These are phyloP conservation scores for Rhodomyrtus psidioides DNA, from an alignment of 441 rosid genomes.

Conservation along the genomic window DNA sequence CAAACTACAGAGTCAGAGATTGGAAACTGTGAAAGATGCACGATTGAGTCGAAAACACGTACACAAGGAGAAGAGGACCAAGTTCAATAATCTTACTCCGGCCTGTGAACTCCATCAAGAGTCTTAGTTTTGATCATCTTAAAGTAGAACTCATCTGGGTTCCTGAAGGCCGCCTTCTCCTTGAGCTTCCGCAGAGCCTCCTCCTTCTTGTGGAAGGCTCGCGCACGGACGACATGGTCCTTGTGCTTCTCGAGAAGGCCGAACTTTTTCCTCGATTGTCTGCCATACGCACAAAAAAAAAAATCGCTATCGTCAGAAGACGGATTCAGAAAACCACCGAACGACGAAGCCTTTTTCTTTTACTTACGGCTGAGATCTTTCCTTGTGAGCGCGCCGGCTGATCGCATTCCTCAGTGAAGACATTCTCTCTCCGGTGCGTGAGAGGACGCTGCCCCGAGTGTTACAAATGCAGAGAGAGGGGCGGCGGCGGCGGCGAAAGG, in stretches of 20 bases:
- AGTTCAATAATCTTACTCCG: slow-evolving; percentile 32
- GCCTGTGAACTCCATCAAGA: slow-evolving; percentile 48
- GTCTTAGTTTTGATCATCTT: slow-evolving; percentile 69
- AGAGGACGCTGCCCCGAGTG: background rate
- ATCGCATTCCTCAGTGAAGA: slow-evolving; percentile 70
- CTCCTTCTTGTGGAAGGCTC: slow-evolving; percentile 68
- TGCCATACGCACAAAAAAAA: slow-evolving; percentile 1
- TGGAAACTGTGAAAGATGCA: background rate
- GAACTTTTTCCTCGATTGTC: slow-evolving; percentile 60
- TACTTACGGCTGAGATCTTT: slow-evolving; percentile 81
- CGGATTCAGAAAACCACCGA: background rate
- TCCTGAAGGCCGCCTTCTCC: slow-evolving; percentile 81
- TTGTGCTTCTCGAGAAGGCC: slow-evolving; percentile 92
- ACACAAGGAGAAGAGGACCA: background rate
- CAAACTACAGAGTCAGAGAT: background rate
- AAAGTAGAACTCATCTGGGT: slow-evolving; percentile 83
- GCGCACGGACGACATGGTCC: slow-evolving; percentile 80
- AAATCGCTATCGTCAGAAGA: background rate
- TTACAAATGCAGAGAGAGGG: background rate
- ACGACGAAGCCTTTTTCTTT: background rate
- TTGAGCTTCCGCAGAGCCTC: slow-evolving; percentile 57
- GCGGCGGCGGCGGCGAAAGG: background rate
- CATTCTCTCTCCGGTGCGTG: slow-evolving; percentile 23
- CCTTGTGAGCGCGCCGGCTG: slow-evolving; percentile 68
- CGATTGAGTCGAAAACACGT: background rate